Conservation (phyloP, 306 rosid species). For the Hippophae rhamnoides region DNA sequence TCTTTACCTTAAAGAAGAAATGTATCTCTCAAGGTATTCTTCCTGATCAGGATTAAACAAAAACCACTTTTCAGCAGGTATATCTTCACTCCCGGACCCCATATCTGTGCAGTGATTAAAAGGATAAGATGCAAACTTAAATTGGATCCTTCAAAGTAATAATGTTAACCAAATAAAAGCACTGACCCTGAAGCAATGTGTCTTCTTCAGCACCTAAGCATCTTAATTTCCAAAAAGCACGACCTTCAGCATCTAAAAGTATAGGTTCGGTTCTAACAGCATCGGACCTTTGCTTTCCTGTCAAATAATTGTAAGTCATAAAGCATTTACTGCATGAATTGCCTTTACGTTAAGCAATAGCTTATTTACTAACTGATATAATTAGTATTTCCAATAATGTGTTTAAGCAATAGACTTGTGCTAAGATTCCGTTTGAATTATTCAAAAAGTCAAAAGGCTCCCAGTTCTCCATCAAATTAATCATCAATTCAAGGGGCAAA, state of each 20-base stretch:
- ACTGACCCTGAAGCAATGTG: constrained; percentile 38
- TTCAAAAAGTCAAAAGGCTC: too few relatives aligned
- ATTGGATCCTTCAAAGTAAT: neutral
- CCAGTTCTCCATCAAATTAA: too few relatives aligned
- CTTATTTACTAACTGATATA: too few relatives aligned
- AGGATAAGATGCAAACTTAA: neutral
- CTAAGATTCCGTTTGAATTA: too few relatives aligned
- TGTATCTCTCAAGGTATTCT: constrained; percentile 24
- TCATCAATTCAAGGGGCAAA: too few relatives aligned
- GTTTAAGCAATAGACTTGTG: too few relatives aligned
- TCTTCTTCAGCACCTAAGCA: constrained; percentile 17
- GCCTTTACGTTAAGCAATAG: too few relatives aligned
- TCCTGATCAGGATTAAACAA: constrained; percentile 26
- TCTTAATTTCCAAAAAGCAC: constrained; percentile 31
- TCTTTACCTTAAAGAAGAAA: constrained; percentile 21
- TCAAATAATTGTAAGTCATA: neutral
- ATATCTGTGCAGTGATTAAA: constrained; percentile 18
- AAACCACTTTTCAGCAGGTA: constrained; percentile 28
- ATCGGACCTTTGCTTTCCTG: constrained; percentile 21
- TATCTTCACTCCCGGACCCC: constrained; percentile 23
- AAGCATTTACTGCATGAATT: too few relatives aligned
- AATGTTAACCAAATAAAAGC: neutral
- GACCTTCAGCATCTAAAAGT: constrained; percentile 33
- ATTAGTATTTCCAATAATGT: too few relatives aligned
- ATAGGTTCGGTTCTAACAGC: constrained; percentile 32